phyloP scores from a whole-genome alignment of 108 stramenopile genomes.

The Pseudonitzschia delicatissima region DNA sequence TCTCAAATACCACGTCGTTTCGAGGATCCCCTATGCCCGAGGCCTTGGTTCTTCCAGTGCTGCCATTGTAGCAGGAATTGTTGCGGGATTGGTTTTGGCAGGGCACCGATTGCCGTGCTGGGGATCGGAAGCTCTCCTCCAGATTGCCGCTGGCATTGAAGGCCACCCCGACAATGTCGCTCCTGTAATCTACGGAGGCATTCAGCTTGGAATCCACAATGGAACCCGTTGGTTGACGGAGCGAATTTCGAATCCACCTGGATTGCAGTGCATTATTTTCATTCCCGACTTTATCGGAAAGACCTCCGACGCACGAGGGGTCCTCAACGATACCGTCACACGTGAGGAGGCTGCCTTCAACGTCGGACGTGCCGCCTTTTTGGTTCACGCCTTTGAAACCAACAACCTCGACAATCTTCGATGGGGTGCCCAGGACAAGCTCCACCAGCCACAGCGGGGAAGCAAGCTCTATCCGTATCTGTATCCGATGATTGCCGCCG shows the following conservation, averaged over 20 bases:
- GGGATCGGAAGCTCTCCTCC: conserved; percentile 93
- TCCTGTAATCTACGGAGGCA: conserved; percentile 97
- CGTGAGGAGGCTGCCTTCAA: conserved; percentile 94
- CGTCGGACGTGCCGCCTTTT: conserved; percentile 93
- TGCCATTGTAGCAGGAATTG: conserved; percentile 97
- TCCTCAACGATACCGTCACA: conserved; percentile 71
- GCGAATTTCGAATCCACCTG: conserved; percentile 87
- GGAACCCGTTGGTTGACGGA: conserved; percentile 94
- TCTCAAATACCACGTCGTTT: conserved; percentile 88
- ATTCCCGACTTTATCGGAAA: conserved; percentile 96
- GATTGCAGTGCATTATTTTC: conserved; percentile 94
- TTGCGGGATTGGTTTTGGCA: conserved; percentile 95
- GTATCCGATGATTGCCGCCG: conserved; percentile 93
- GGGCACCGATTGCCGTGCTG: conserved; percentile 95
- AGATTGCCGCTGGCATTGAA: conserved; percentile 97
- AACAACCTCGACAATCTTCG: conserved; percentile 92
- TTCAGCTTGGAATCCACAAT: conserved; percentile 97
- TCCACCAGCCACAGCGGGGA: conserved; percentile 98
- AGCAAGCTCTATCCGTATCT: conserved; percentile 89
- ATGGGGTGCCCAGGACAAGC: conserved; percentile 88
- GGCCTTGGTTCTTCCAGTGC: conserved; percentile 96
- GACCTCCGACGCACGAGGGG: conserved; percentile 88
- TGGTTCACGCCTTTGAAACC: conserved; percentile 88
- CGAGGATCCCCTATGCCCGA: conserved; percentile 93
- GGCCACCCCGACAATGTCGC: conserved; percentile 99